Evolutionary conservation across 2,329 filamentous ascomycete genomes (phyloP).

Genomic region (Arthrinium phaeospermum): DNA sequence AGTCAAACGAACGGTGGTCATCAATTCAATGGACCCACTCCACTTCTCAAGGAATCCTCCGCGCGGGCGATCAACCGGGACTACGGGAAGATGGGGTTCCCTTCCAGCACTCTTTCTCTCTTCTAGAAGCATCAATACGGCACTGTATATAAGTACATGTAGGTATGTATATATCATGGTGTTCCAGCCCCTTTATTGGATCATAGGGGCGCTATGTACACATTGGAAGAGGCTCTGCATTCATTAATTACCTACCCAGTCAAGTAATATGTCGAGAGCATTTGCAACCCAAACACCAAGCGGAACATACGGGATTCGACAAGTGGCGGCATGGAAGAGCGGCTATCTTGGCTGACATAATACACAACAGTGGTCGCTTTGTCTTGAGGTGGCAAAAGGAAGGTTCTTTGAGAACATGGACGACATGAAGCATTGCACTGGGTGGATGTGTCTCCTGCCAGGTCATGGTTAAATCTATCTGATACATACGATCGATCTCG

Average conservation of each 20-base stretch:
- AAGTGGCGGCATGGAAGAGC: background rate
- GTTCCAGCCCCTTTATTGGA: background rate
- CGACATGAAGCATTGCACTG: background rate
- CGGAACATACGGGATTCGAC: background rate
- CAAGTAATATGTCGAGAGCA: background rate
- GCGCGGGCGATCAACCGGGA: conserved; percentile 9
- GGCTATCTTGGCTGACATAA: background rate
- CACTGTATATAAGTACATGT: background rate
- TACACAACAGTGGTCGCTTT: background rate
- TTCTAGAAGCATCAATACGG: background rate
- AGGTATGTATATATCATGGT: background rate
- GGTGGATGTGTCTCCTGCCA: background rate
- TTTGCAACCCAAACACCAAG: background rate
- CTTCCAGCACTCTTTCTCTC: background rate
- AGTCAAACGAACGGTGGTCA: conserved; percentile 16
- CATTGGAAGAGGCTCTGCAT: background rate
- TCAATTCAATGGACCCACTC: conserved; percentile 12
- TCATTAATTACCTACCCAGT: background rate
- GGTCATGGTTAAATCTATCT: background rate
- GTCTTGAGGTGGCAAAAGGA: background rate
- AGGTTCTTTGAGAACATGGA: background rate
- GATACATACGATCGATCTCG: background rate
- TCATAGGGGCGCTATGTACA: background rate
- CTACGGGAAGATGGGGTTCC: conserved; percentile 41
- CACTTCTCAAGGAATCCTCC: conserved; percentile 12